These are phyloP conservation scores for Collariella sp. DNA, from an alignment of 495 filamentous ascomycete species.

Conservation along the genomic window DNA sequence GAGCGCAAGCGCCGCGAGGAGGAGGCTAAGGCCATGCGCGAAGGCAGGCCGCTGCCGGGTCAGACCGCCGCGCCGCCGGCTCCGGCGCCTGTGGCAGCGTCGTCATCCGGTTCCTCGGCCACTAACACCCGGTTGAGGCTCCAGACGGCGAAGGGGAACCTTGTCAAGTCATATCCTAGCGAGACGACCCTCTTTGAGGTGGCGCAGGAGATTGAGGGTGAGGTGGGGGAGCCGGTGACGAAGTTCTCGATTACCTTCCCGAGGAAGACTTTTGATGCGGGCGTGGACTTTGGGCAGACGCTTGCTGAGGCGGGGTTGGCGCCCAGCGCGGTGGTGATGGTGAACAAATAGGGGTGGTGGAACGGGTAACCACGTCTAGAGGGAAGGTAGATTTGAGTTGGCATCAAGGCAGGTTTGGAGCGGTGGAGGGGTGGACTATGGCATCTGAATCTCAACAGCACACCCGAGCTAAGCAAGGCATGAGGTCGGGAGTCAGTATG, in stretches of 20 bases:
- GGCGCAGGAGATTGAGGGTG: conserved; percentile 57
- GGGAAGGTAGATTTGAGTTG: too few relatives aligned
- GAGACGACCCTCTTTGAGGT: conserved; percentile 94
- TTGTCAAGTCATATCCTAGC: conserved; percentile 75
- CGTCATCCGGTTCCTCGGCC: conserved; percentile 29
- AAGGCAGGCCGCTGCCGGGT: conserved; percentile 53
- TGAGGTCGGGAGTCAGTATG: too few relatives aligned
- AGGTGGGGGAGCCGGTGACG: conserved; percentile 48
- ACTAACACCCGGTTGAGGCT: conserved; percentile 70
- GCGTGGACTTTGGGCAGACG: conserved; percentile 78
- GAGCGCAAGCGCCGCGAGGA: conserved; percentile 76
- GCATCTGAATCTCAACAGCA: too few relatives aligned
- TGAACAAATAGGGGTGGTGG: conserved; percentile 33
- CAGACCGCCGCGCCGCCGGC: conserved; percentile 34
- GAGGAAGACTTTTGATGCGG: conserved; percentile 64
- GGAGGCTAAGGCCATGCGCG: conserved; percentile 71
- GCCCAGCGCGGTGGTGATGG: conserved; percentile 79
- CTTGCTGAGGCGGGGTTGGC: conserved; percentile 86
- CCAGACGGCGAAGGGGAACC: conserved; percentile 61
- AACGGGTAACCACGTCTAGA: too few relatives aligned
- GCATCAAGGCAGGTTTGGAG: too few relatives aligned
- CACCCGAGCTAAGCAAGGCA: too few relatives aligned
- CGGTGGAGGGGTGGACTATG: too few relatives aligned
- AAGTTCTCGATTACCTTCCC: conserved; percentile 84
- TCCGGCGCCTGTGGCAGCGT: conserved; percentile 26